A percentile compares a stretch with the other conserved stretches of the same genome.
These are phyloP conservation scores for Solanum hybrid DNA, from an alignment of 305 asterid species.

Conservation along the genomic window DNA sequence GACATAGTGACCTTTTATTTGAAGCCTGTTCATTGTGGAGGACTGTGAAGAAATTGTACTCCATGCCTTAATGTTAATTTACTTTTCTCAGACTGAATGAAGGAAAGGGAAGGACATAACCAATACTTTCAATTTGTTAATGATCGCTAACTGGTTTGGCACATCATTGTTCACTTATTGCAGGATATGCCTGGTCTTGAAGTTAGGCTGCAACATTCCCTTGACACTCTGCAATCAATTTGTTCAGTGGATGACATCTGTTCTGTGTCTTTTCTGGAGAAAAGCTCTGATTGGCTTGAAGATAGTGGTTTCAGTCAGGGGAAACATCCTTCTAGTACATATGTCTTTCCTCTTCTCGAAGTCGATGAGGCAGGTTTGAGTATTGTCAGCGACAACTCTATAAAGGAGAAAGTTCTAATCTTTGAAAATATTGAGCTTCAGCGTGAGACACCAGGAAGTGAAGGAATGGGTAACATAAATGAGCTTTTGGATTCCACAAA, in stretches of 20 bases:
- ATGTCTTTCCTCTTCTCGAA: conserved; percentile 59
- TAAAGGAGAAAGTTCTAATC: conserved; percentile 32
- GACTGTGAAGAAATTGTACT: background rate
- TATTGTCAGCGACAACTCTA: conserved; percentile 21
- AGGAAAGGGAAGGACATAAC: background rate
- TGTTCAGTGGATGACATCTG: conserved; percentile 50
- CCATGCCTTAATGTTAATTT: background rate
- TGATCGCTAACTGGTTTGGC: background rate
- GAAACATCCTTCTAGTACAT: conserved; percentile 16
- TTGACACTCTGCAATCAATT: conserved; percentile 45
- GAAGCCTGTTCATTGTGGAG: background rate
- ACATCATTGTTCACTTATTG: conserved; percentile 10
- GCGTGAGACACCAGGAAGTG: conserved; percentile 35
- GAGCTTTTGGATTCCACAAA: conserved; percentile 47
- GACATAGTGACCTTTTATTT: background rate
- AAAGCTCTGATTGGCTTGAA: conserved; percentile 37
- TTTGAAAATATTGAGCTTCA: conserved; percentile 41
- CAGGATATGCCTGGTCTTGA: conserved; percentile 56
- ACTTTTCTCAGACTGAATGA: background rate
- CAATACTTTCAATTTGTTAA: background rate
- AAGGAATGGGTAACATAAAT: conserved; percentile 23
- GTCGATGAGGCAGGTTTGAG: conserved; percentile 47
- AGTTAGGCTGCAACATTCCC: conserved; percentile 32
- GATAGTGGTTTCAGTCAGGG: conserved; percentile 42
- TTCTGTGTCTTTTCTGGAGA: conserved; percentile 30